These are phyloP conservation scores for Calonectria pseudoreteaudii DNA, from an alignment of 2,329 filamentous ascomycete genomes.

Conservation along the genomic window DNA sequence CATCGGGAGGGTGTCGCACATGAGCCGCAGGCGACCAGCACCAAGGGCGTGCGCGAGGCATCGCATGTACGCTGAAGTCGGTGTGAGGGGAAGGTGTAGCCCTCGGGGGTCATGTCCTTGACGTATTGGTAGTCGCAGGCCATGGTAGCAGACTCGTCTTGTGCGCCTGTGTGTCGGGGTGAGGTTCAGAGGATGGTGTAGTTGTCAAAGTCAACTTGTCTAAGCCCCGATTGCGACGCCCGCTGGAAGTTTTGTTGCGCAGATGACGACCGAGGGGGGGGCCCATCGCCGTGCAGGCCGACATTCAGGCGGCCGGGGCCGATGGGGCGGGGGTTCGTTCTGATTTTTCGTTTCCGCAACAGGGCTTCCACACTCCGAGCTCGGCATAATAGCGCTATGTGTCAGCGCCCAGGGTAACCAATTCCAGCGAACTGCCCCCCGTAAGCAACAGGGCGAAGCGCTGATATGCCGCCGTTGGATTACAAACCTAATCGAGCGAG, in stretches of 20 bases:
- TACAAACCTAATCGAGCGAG: not conserved
- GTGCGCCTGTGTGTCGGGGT: slow-evolving; percentile 20
- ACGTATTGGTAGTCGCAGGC: slow-evolving; percentile 49
- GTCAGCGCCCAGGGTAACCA: slow-evolving; percentile 5
- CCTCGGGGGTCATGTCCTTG: slow-evolving; percentile 48
- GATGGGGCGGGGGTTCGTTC: not conserved
- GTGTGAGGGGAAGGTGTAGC: slow-evolving; percentile 71
- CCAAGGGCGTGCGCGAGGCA: slow-evolving; percentile 69
- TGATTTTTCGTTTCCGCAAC: not conserved
- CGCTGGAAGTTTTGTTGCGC: slow-evolving; percentile 14
- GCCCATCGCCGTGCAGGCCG: not conserved
- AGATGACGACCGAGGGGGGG: slow-evolving; percentile 16
- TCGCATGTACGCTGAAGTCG: slow-evolving; percentile 68
- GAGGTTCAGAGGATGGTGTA: slow-evolving; percentile 3
- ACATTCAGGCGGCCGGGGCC: slow-evolving; percentile 14
- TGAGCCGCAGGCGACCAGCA: slow-evolving; percentile 76
- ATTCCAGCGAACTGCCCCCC: not conserved
- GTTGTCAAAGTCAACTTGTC: not conserved
- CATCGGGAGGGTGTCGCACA: slow-evolving; percentile 50
- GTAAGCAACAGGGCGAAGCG: not conserved
- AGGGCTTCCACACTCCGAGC: slow-evolving; percentile 3
- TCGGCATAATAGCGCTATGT: slow-evolving; percentile 4
- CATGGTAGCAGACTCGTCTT: slow-evolving; percentile 33
- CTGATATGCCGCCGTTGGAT: slow-evolving; percentile 1
- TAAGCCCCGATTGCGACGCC: slow-evolving; percentile 9